phyloP scores from a whole-genome alignment of 78 protist species.

The Emiliania huxleyi region DNA sequence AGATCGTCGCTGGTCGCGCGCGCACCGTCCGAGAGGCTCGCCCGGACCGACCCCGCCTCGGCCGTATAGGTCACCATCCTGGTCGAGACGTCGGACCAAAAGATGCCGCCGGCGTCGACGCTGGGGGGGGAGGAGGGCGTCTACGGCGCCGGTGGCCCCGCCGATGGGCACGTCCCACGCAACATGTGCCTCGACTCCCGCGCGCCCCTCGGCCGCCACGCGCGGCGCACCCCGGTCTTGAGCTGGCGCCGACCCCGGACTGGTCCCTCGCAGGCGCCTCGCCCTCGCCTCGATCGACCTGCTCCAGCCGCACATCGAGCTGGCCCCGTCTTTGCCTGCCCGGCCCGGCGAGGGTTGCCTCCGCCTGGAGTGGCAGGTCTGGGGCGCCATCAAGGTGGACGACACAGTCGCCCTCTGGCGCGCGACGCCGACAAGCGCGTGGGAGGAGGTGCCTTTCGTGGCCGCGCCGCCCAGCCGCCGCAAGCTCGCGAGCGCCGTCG shows the following conservation, averaged over 20 bases:
- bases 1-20: neutral
- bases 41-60: too few relatives aligned
- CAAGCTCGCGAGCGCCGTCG: neutral
- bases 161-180: slow-evolving; percentile 26
- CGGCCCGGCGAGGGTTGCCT: neutral
- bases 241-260: too few relatives aligned
- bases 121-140: neutral
- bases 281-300: slow-evolving; percentile 11
- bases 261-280: neutral
- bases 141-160: neutral
- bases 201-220: too few relatives aligned
- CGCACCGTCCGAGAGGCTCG: too few relatives aligned
- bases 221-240: too few relatives aligned
- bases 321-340: neutral
- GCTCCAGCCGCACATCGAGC: neutral
- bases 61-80: neutral
- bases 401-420: neutral
- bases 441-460: neutral
- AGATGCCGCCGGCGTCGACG: neutral
- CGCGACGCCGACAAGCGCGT: neutral
- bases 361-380: neutral
- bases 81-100: neutral
- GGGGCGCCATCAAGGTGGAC: neutral
- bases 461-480: neutral
- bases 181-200: neutral